Conservation (phyloP, 306 rosid genomes). For the Rosa persica region DNA sequence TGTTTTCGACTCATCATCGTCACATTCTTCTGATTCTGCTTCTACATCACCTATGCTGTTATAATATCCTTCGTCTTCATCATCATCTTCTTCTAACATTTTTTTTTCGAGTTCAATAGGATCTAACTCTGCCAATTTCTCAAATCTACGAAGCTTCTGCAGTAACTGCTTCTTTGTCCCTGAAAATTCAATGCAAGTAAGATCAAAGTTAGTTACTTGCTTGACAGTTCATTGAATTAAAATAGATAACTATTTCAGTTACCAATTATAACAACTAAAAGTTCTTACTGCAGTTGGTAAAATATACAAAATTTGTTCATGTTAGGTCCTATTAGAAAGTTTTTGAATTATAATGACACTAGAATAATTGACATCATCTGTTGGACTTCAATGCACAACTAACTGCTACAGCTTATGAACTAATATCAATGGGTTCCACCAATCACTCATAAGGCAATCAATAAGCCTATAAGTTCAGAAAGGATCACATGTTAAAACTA, state of each 20-base stretch:
- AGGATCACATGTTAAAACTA: constrained; percentile 14
- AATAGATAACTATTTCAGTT: not conserved
- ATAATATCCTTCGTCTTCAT: constrained; percentile 8
- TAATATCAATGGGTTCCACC: constrained; percentile 19
- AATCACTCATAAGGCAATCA: constrained; percentile 5
- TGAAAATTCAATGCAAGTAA: constrained; percentile 34
- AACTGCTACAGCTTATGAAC: not conserved
- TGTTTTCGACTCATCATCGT: constrained; percentile 23
- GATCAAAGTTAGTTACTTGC: constrained; percentile 1
- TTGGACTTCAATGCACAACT: constrained; percentile 15
- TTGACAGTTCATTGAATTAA: not conserved
- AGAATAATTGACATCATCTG: not conserved
- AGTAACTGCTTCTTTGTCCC: constrained; percentile 77
- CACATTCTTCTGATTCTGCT: constrained; percentile 36
- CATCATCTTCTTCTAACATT: constrained; percentile 51
- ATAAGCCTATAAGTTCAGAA: not conserved
- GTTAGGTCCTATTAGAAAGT: not conserved
- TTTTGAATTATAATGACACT: not conserved
- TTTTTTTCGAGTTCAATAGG: constrained; percentile 75
- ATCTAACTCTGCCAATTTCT: constrained; percentile 79
- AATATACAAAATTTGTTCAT: not conserved
- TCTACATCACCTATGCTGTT: constrained; percentile 18
- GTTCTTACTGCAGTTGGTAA: not conserved
- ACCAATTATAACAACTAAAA: not conserved
- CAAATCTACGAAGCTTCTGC: constrained; percentile 78